Percentiles rank a stretch among this genome's conserved stretches.
Evolutionary conservation across 345 rosid genomes (phyloP).

Genomic region (Moricandia moricandioides): DNA sequence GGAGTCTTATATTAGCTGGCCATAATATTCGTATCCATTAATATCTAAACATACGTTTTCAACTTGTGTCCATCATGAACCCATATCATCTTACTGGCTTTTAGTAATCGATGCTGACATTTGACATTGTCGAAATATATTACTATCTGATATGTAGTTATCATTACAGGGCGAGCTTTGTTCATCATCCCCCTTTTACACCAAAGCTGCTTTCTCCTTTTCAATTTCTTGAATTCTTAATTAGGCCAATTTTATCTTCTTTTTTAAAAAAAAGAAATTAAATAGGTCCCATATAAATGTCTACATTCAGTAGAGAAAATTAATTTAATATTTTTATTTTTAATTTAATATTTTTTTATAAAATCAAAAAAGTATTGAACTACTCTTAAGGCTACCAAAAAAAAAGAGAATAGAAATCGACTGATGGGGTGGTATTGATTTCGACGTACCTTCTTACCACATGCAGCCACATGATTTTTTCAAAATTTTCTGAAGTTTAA

Average conservation of each 20-base stretch:
- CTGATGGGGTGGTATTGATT: constrained; percentile 35
- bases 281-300: neutral
- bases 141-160: constrained; percentile 1
- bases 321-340: neutral
- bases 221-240: neutral
- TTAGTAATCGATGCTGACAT: constrained; percentile 12
- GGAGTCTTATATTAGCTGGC: neutral
- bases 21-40: neutral
- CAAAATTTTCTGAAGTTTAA: constrained; percentile 13
- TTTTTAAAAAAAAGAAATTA: neutral
- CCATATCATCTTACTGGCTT: constrained; percentile 12
- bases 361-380: constrained; percentile 5
- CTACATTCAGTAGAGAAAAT: neutral
- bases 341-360: neutral
- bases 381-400: neutral
- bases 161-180: constrained; percentile 12
- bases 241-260: neutral
- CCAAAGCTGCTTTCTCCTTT: constrained; percentile 4
- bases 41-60: neutral
- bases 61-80: constrained; percentile 11
- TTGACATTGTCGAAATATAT: neutral
- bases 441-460: constrained; percentile 46
- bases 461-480: constrained; percentile 44
- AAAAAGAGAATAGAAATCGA: constrained; percentile 4
- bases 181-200: constrained; percentile 8